phyloP scores from a whole-genome alignment of 257 asterid species.

The Scutellaria baicalensis region DNA sequence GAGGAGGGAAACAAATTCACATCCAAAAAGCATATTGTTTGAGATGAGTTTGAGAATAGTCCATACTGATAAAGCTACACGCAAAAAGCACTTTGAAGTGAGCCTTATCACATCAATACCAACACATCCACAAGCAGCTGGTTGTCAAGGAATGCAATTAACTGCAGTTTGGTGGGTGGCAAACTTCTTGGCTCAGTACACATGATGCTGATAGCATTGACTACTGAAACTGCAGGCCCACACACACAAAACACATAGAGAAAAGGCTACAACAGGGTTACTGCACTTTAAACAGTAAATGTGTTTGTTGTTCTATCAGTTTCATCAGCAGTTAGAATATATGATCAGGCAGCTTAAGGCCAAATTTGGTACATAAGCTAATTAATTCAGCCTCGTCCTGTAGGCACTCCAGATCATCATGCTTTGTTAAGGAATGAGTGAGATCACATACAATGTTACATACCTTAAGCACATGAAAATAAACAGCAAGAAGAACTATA shows the following conservation, averaged over 20 bases:
- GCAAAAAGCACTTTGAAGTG: neutral
- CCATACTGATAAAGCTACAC: neutral
- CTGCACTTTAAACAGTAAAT: neutral
- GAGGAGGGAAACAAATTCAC: neutral
- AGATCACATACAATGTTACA: neutral
- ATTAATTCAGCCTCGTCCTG: neutral
- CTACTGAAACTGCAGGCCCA: neutral
- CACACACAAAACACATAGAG: neutral
- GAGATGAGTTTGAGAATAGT: neutral
- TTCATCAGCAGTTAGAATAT: too few species aligned
- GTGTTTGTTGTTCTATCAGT: too few species aligned
- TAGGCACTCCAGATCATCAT: neutral
- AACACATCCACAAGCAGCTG: neutral
- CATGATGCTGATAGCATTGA: neutral
- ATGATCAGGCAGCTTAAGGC: neutral
- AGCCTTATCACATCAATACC: neutral
- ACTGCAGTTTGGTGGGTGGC: neutral
- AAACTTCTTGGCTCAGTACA: neutral
- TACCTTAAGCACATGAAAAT: neutral
- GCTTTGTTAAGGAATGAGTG: neutral
- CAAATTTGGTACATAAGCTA: neutral
- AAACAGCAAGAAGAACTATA: neutral
- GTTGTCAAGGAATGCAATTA: neutral
- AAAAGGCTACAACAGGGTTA: neutral
- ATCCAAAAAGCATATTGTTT: neutral